Base-by-base conservation (phyloP, 371 early-diverging fungal species). In the Capillidium rhysosporum region DNA sequence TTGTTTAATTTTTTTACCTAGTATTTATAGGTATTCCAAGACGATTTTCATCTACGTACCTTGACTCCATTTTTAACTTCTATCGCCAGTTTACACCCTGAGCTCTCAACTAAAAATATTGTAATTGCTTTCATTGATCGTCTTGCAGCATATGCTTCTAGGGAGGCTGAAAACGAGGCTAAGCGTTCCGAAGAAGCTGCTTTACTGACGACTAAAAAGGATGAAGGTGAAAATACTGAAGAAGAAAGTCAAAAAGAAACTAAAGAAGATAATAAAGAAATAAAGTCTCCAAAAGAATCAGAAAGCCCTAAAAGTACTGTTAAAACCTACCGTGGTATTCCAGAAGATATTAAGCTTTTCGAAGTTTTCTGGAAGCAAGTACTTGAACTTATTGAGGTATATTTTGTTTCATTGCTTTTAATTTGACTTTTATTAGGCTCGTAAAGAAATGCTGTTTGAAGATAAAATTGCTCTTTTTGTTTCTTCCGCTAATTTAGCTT, bases 341-440 rank as follows among this genome's bases (percentile, higher is more conserved):
- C 87, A 3, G 79, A 80, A 43, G 84, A 86, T 57, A 80, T 87
- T 26, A 73, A 77, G 55, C 69, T 96, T 40, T 96, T 96, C 68
- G 86, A 84, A 51, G 84, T 92, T 38, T 94, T 96, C 63, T 96
- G 97, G 97, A 72, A 65, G 12, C 87, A 92, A 63, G 83, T 96
- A 57, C 80, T 84, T 34, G 83, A 83, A 44, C 71, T 94, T 9
- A 82, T 96, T 41, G 82, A 83, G 71, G 84, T 86, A 68, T 29
- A 43, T 21, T 18, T 16, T 20, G 23, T 18, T 38, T 5, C 12
- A 20, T 46, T 28, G 59, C 18, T 30, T n/a, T 30, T 16, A 25
- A 2, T 10, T 43, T 20, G 25, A 25, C 39, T 40, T 40, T 46
- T 23, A 10, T 8, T 62, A 84, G 77, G 81, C 84, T 25, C 84